Conservation (phyloP, 257 asterid species). For the Solanum verrucosum region DNA sequence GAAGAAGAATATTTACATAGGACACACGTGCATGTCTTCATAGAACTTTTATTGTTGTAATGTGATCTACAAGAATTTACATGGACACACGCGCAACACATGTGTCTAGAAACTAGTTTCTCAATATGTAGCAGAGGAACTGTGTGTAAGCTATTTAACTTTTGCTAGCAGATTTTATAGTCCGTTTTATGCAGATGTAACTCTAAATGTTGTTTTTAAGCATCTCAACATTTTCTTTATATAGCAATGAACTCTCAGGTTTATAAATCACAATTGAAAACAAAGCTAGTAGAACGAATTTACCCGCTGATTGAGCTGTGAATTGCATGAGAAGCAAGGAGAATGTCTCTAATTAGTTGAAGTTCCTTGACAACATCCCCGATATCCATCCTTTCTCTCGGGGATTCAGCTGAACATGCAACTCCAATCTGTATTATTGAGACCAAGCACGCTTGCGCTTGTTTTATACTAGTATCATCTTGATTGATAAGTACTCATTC, state of each 20-base stretch:
- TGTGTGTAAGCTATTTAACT: too few relatives aligned
- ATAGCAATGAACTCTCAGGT: too few relatives aligned
- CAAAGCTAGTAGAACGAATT: not conserved
- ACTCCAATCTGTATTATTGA: not conserved
- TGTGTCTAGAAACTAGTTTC: not conserved
- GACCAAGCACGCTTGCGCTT: not conserved
- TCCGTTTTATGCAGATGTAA: too few relatives aligned
- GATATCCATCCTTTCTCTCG: not conserved
- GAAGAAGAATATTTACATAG: not conserved
- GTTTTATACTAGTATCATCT: not conserved
- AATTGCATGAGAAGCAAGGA: constrained; percentile 6
- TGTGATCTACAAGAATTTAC: too few relatives aligned
- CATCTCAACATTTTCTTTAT: too few relatives aligned
- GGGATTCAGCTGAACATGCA: not conserved
- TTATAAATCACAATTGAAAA: not conserved
- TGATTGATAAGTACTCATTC: not conserved
- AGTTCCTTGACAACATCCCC: not conserved
- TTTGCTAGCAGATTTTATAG: too few relatives aligned
- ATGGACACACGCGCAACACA: too few relatives aligned
- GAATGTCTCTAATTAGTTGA: constrained; percentile 2
- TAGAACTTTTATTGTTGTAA: too few relatives aligned
- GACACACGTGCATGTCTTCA: too few relatives aligned
- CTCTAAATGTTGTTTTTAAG: too few relatives aligned
- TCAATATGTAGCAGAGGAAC: not conserved
- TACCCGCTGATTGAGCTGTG: constrained; percentile 8